A percentile compares a stretch with the other conserved stretches of the same genome.
Evolutionary conservation across 202 grass and related monocot species (phyloP).

Genomic region (Brachypodium distachyon): DNA sequence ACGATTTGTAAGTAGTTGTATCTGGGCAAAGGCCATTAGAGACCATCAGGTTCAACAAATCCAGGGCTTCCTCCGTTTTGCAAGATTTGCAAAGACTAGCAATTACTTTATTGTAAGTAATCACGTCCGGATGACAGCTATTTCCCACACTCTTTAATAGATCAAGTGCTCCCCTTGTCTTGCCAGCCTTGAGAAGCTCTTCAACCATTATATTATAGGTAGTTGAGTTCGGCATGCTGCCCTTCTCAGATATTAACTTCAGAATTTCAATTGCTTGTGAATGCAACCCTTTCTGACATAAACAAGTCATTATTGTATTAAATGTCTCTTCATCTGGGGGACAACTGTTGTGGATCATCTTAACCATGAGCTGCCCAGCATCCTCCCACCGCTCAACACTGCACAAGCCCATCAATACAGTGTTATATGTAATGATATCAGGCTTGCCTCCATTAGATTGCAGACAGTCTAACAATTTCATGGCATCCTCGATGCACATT

Average conservation of each 20-base stretch:
- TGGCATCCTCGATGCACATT: slow-evolving; percentile 28
- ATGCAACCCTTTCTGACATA: slow-evolving; percentile 29
- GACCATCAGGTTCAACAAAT: slow-evolving; percentile 36
- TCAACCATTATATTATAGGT: slow-evolving; percentile 2
- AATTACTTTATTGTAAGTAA: slow-evolving; percentile 39
- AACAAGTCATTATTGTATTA: slow-evolving; percentile 10
- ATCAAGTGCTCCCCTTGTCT: neutral
- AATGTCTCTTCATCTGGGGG: slow-evolving; percentile 17
- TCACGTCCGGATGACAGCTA: slow-evolving; percentile 10
- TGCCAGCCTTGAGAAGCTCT: slow-evolving; percentile 17
- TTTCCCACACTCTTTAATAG: neutral
- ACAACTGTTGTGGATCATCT: neutral
- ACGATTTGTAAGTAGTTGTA: slow-evolving; percentile 30
- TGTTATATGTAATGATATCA: slow-evolving; percentile 40
- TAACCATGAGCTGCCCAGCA: slow-evolving; percentile 12
- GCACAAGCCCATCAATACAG: slow-evolving; percentile 39
- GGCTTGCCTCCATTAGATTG: slow-evolving; percentile 31
- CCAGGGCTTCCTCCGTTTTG: slow-evolving; percentile 31
- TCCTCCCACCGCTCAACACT: slow-evolving; percentile 17
- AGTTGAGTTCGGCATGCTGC: slow-evolving; percentile 5
- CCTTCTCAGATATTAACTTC: slow-evolving; percentile 22
- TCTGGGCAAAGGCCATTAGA: slow-evolving; percentile 24
- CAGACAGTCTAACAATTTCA: slow-evolving; percentile 32
- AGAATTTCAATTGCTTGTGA: slow-evolving; percentile 11
- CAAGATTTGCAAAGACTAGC: slow-evolving; percentile 19